A percentile compares a stretch with the other conserved stretches of the same genome.
These are phyloP conservation scores for Cladosporium sphaerospermum DNA, from an alignment of 2,329 filamentous ascomycete genomes.

Conservation along the genomic window DNA sequence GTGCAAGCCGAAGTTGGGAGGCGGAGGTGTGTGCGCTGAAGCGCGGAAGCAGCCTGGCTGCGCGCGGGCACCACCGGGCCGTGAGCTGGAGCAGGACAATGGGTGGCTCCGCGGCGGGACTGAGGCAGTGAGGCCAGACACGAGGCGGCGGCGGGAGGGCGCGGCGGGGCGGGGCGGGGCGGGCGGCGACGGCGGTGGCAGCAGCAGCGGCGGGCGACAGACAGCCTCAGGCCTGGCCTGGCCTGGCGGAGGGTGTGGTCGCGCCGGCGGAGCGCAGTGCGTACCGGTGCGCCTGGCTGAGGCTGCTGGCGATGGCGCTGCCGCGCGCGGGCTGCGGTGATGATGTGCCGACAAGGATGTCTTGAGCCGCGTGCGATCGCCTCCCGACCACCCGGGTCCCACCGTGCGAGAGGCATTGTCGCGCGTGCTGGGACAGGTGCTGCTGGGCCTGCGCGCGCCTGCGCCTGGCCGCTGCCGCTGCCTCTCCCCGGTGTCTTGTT, in stretches of 20 bases:
- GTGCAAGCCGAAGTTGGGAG: conserved; percentile 2
- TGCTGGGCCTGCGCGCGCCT: not conserved
- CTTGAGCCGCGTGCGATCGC: conserved; percentile 9
- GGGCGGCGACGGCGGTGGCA: not conserved
- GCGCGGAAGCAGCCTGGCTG: not conserved
- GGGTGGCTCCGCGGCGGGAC: not conserved
- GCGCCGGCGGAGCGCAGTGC: not conserved
- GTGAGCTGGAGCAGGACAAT: conserved; percentile 4
- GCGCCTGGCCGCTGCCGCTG: not conserved
- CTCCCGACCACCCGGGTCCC: conserved; percentile 8
- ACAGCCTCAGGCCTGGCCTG: no score
- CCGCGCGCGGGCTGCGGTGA: not conserved
- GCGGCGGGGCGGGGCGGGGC: not conserved
- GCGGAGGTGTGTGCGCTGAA: not conserved
- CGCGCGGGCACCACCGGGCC: not conserved
- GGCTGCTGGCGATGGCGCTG: not conserved
- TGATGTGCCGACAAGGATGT: conserved; percentile 10
- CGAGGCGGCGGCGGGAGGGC: not conserved
- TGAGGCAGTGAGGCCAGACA: not conserved
- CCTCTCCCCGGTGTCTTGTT: no score
- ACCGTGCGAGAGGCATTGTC: conserved; percentile 7
- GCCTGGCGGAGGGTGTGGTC: not conserved
- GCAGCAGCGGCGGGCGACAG: no score
- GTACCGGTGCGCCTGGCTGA: not conserved
- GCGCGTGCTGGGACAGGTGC: conserved; percentile 1